Evolutionary conservation across 2,329 filamentous ascomycete species (phyloP).

Genomic region (Fusarium sp.): DNA sequence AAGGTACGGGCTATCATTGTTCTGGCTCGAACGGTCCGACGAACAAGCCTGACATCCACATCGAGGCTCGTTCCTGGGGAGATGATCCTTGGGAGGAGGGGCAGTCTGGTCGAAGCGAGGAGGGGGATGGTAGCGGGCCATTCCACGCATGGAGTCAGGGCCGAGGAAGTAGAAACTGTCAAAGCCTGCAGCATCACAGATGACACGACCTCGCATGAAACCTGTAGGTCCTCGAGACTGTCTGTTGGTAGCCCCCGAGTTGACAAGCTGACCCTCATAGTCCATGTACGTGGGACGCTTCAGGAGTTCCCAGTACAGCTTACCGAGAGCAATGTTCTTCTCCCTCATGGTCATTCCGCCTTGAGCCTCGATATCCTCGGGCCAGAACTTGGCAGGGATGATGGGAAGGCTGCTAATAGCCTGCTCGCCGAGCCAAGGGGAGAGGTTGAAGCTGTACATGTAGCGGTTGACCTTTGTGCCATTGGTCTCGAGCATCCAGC

Average conservation of each 20-base stretch:
- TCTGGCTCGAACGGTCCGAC: slow-evolving; percentile 25
- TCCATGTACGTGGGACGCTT: slow-evolving; percentile 57
- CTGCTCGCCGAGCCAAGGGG: slow-evolving; percentile 55
- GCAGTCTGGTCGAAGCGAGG: slow-evolving; percentile 19
- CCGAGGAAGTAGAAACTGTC: slow-evolving; percentile 46
- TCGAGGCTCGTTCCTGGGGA: slow-evolving; percentile 53
- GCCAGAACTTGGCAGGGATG: slow-evolving; percentile 55
- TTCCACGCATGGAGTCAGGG: slow-evolving; percentile 37
- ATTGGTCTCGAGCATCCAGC: slow-evolving; percentile 54
- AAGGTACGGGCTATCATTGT: slow-evolving; percentile 47
- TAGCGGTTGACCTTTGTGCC: slow-evolving; percentile 48
- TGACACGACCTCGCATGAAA: slow-evolving; percentile 53
- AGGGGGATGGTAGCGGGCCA: slow-evolving; percentile 22
- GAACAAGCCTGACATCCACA: slow-evolving; percentile 54
- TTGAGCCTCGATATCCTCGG: slow-evolving; percentile 47
- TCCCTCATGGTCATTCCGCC: slow-evolving; percentile 47
- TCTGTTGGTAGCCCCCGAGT: slow-evolving; percentile 40
- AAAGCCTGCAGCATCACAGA: slow-evolving; percentile 55
- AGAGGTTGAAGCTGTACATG: slow-evolving; percentile 50
- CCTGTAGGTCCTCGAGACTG: slow-evolving; percentile 46
- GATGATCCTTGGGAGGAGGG: slow-evolving; percentile 45
- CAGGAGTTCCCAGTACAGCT: slow-evolving; percentile 57
- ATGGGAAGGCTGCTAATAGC: slow-evolving; percentile 52
- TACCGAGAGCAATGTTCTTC: slow-evolving; percentile 53
- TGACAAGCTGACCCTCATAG: slow-evolving; percentile 54